Evolutionary conservation across 257 asterid genomes (phyloP).

Genomic region (Leptodermis oblonga): DNA sequence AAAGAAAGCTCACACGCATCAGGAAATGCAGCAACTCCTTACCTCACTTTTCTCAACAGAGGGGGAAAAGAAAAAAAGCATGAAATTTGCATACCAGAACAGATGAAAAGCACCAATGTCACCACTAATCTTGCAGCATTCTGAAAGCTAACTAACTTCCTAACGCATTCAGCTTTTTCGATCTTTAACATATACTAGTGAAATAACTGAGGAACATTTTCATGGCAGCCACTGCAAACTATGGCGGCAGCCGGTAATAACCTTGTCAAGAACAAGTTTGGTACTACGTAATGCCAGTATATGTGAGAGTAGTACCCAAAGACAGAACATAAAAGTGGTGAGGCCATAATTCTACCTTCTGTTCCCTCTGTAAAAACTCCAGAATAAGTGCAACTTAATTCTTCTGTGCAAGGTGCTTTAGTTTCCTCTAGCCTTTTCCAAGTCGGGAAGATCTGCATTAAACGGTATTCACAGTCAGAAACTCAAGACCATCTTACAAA

Average conservation of each 20-base stretch:
- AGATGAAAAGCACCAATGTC: no score
- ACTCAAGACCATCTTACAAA: neutral
- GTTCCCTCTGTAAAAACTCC: neutral
- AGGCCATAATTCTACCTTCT: neutral
- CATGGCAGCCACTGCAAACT: neutral
- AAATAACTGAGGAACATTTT: no score
- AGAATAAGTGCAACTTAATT: neutral
- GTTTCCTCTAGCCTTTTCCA: constrained; percentile 68
- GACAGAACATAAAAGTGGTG: neutral
- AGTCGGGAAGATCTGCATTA: constrained; percentile 80
- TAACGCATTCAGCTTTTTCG: no score
- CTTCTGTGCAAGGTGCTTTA: neutral
- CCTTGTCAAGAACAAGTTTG: neutral
- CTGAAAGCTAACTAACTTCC: no score
- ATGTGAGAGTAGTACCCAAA: neutral
- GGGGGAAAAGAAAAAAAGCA: no score
- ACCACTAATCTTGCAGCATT: no score
- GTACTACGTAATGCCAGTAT: no score
- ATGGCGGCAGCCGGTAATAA: neutral
- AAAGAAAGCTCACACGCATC: no score
- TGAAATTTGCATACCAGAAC: no score
- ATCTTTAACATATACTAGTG: no score
- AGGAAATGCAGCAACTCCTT: no score
- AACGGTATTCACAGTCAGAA: constrained; percentile 9
- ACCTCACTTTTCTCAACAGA: no score